phyloP scores from a whole-genome alignment of 495 filamentous ascomycete species.

The Apodospora peruviana region DNA sequence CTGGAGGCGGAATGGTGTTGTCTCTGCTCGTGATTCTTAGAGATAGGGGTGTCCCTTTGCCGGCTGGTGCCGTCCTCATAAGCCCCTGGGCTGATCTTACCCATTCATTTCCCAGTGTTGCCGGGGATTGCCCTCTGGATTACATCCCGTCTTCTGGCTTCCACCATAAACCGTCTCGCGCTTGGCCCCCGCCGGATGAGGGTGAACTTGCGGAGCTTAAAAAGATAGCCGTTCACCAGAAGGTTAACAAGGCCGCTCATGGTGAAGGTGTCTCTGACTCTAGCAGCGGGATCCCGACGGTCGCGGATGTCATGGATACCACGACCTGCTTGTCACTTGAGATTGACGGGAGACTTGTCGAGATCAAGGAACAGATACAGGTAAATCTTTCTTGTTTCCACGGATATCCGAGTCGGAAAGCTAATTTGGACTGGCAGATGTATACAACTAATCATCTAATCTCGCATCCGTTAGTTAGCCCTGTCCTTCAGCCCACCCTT shows the following conservation, averaged over 20 bases:
- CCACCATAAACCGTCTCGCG: conserved; percentile 70
- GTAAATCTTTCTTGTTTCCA: conserved; percentile 13
- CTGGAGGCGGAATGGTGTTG: conserved; percentile 82
- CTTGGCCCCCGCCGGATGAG: conserved; percentile 87
- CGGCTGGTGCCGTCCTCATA: conserved; percentile 84
- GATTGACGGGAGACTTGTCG: conserved; percentile 62
- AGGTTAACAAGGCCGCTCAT: conserved; percentile 8
- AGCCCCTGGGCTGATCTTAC: conserved; percentile 93
- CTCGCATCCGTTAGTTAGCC: conserved; percentile 83
- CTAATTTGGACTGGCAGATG: conserved; percentile 43
- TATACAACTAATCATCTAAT: conserved; percentile 87
- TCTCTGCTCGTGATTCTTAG: conserved; percentile 73
- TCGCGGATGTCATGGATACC: conserved; percentile 28
- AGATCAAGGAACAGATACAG: conserved; percentile 89
- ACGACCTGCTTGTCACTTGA: conserved; percentile 52
- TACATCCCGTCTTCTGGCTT: conserved; percentile 88
- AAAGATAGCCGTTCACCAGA: conserved; percentile 23
- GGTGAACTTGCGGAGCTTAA: conserved; percentile 54
- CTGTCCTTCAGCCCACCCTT: conserved; percentile 75
- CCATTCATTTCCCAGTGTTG: conserved; percentile 88
- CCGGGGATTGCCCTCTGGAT: conserved; percentile 64
- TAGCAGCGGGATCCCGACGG: conserved; percentile 12
- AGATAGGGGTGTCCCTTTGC: conserved; percentile 73
- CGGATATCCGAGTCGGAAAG: not conserved
- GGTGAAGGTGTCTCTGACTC: conserved; percentile 1